These are phyloP conservation scores for Suhomyces guaymorum DNA, from an alignment of 1,139 yeast species.

Conservation along the genomic window DNA sequence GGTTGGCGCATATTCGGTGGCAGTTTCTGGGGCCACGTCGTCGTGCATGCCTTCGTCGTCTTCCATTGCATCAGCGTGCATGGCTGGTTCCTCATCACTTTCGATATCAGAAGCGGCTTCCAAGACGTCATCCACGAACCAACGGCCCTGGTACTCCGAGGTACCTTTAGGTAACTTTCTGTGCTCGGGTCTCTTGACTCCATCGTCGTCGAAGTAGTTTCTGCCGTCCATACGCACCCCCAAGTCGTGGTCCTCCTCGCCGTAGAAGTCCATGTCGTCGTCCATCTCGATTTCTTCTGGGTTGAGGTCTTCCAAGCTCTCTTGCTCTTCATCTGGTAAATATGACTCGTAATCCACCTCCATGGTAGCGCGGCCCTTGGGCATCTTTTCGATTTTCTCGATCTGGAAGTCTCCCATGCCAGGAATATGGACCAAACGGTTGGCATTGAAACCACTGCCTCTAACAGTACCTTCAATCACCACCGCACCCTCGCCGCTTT, in stretches of 20 bases:
- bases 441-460: constrained; percentile 78
- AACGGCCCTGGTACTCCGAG: constrained; percentile 90
- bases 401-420: constrained; percentile 89
- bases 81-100: constrained; percentile 43
- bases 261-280: constrained; percentile 44
- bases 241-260: constrained; percentile 43
- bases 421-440: constrained; percentile 80
- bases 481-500: constrained; percentile 35
- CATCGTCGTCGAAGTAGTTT: constrained; percentile 54
- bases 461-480: constrained; percentile 81
- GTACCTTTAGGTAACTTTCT: constrained; percentile 77
- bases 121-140: constrained; percentile 69
- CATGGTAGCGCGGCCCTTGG: constrained; percentile 18
- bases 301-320: constrained; percentile 65
- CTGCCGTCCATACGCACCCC: constrained; percentile 76
- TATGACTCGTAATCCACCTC: constrained; percentile 30
- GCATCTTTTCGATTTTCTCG: constrained; percentile 58
- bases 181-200: constrained; percentile 26
- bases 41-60: constrained; percentile 7
- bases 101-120: constrained; percentile 54
- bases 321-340: constrained; percentile 57
- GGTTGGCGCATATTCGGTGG: constrained; percentile 41
- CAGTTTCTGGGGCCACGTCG: constrained; percentile 19
- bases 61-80: constrained; percentile 29
- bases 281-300: constrained; percentile 59